Evolutionary conservation across 2,329 filamentous ascomycete genomes (phyloP), one percentile per base, ranked within the genome.

Genomic region (Aspergillus hiratsukae): DNA sequence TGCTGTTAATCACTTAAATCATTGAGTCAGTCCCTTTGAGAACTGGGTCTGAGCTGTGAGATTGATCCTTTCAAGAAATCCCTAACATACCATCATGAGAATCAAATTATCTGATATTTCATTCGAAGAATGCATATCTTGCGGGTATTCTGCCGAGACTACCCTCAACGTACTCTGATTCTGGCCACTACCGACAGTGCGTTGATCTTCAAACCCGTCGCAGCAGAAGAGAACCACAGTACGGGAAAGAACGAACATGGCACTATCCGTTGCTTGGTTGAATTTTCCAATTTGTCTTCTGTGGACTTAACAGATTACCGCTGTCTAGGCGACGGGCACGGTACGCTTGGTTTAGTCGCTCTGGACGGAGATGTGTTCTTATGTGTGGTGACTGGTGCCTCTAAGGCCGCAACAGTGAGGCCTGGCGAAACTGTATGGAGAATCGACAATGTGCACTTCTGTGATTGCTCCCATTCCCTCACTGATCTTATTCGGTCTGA

Each of bases 371-470:
- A 97, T 77, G 87, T 97, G 14, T 97, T 97, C 71, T 79, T 97
- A 17, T 94, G 91, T 59, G 88, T 97, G 56, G 89, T 97, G 53
- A 95, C 89, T 28, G 85, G 86, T 48, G 88, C 90, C 40, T 82
- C 84, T 21, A 85, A 87, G 59, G 91, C 92, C 5, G 93, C 92
- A 17, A 91, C 85, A 1, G 82, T 97, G 49, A 83, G 91, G 49
- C 91, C 91, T 0, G 90, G 90, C 49, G 93, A 97, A 79, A 93
- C 88, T 3, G 87, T 97, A 25, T 89, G 94, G 75, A 87, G 87
- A 72, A 97, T 97, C 66, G 82, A 87, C 58, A 86, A 83, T 21
- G 93, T 97, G 57, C 90, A 94, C 62, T 97, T 97, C 72, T 84
- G 81, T 83, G 69, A 61, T 76, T 52, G 35, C 64, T 49, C 53